Base-by-base conservation (phyloP, 2,329 filamentous ascomycete species). In the Fusarium mundagurra region DNA sequence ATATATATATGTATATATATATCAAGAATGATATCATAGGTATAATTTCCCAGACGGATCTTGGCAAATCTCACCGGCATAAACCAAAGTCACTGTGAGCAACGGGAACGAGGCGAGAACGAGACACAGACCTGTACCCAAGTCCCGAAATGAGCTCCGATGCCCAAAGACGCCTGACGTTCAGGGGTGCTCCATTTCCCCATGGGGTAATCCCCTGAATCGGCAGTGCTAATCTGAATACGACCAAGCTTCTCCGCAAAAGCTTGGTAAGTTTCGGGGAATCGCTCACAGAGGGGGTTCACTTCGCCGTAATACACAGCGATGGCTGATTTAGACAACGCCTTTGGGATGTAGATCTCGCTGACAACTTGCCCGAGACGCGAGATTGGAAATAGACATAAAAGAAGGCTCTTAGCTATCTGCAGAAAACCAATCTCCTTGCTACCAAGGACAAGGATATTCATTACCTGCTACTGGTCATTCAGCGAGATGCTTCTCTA, bases 391-490 rank as follows among this genome's bases (percentile, higher is more conserved):
- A 48, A 8, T 22, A 1, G 0, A 48, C 3, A 48, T 29, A 47
- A 47, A 29, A 29, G 13, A 16, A 29, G 14, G 18, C 5, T 13
- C 9, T 29, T 9, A 14, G n/a, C 16, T 44, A 12, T 43, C 22
- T 11, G 7, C 16, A 2, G 16, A 5, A 5, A 44, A n/a, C n/a
- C 7, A 45, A 18, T 18, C 2, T 18, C 11, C 17, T 13, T 1
- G 17, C 17, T 27, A 8, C 8, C 7, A 45, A 13, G 17, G 13
- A 27, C 5, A 24, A 24, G 1, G 5, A 45, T 24, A 2, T 20
- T 45, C 24, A 27, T 45, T 45, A 18, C 9, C 34, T 27, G 24
- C 43, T 45, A 45, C 43, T 45, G 24, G 3, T 45, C 43, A 20
- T 17, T 4, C 24, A 14, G 13, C 9, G 4, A 29, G 8, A 47